Evolutionary conservation across 2,329 filamentous ascomycete species (phyloP).

Genomic region (Colletotrichum zoysiae): DNA sequence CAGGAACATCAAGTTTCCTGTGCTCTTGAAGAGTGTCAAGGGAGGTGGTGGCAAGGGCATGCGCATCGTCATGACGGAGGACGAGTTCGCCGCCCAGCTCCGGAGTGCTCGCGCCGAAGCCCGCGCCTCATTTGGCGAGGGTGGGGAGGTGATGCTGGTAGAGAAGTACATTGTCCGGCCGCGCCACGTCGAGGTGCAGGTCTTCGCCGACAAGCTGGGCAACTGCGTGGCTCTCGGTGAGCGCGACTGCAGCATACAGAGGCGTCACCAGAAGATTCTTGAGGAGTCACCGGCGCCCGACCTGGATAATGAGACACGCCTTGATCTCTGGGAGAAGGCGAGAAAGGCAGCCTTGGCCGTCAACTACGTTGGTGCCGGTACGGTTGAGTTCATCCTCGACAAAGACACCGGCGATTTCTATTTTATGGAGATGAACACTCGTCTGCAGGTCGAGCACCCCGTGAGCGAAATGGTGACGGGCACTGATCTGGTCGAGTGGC

Average conservation of each 20-base stretch:
- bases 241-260: constrained; percentile 88
- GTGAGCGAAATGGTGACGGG: constrained; percentile 82
- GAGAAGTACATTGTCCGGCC: constrained; percentile 85
- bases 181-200: constrained; percentile 89
- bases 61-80: constrained; percentile 76
- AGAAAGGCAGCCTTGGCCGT: constrained; percentile 78
- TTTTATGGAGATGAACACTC: constrained; percentile 87
- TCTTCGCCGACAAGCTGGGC: constrained; percentile 86
- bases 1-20: constrained; percentile 75
- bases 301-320: constrained; percentile 67
- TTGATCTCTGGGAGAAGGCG: constrained; percentile 76
- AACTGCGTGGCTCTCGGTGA: constrained; percentile 88
- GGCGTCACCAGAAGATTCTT: constrained; percentile 90
- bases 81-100: constrained; percentile 78
- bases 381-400: constrained; percentile 91
- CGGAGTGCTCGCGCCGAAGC: constrained; percentile 81
- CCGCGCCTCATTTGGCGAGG: constrained; percentile 82
- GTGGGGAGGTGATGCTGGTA: constrained; percentile 84
- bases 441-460: constrained; percentile 96
- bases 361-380: constrained; percentile 89
- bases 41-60: constrained; percentile 90
- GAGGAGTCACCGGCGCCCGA: constrained; percentile 88
- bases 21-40: constrained; percentile 83
- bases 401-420: constrained; percentile 85
- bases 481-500: constrained; percentile 90